Evolutionary conservation across 176 grass and related monocot species (phyloP).

Genomic region (Phyllostachys edulis): DNA sequence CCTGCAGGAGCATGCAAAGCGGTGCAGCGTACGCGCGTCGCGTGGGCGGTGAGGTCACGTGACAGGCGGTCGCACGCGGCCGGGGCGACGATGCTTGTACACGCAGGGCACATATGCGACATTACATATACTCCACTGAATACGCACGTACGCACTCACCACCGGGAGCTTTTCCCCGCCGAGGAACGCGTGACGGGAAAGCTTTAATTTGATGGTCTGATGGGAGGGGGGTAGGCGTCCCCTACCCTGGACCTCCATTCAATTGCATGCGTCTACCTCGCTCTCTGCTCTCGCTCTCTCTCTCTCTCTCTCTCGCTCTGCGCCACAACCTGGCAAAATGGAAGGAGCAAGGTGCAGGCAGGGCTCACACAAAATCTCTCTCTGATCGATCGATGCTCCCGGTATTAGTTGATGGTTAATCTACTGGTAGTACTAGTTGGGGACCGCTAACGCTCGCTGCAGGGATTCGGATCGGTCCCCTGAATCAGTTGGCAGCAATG

Average conservation of each 20-base stretch:
- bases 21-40: not conserved
- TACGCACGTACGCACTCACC: not conserved
- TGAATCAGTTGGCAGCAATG: not conserved
- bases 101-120: not conserved
- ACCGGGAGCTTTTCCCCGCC: constrained; percentile 27
- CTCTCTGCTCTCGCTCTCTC: not conserved
- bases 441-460: constrained; percentile 20
- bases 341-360: constrained; percentile 37
- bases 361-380: not conserved
- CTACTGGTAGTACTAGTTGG: not conserved
- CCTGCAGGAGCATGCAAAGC: not conserved
- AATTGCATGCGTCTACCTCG: constrained; percentile 1
- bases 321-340: constrained; percentile 37
- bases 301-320: not conserved
- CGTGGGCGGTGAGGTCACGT: not conserved
- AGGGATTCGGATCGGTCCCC: not conserved
- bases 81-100: not conserved
- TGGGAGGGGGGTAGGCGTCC: constrained; percentile 22
- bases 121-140: not conserved
- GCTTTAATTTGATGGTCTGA: constrained; percentile 6
- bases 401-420: not conserved
- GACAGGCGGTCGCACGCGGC: not conserved
- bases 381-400: not conserved
- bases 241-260: not conserved
- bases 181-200: constrained; percentile 55